phyloP scores from a whole-genome alignment of 164 flowering plant species.

The Chloranthus sessilifolius region DNA sequence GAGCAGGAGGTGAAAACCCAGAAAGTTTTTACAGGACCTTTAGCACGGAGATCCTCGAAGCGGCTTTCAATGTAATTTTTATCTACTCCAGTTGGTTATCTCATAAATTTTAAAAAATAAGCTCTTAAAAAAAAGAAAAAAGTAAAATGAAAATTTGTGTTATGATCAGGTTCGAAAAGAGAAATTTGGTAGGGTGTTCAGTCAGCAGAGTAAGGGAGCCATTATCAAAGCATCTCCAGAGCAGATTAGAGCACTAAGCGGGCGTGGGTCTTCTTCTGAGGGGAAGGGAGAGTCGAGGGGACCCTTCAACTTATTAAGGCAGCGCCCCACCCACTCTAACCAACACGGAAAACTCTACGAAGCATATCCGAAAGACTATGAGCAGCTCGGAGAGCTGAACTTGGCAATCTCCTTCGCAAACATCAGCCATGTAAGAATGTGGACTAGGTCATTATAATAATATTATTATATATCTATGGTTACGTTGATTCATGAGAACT shows the following conservation, averaged over 20 bases:
- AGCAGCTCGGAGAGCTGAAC: slow-evolving; percentile 30
- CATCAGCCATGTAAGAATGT: slow-evolving; percentile 31
- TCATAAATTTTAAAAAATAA: neutral
- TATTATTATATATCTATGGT: neutral
- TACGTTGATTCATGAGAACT: neutral
- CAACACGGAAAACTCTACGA: slow-evolving; percentile 28
- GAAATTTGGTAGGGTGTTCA: slow-evolving; percentile 23
- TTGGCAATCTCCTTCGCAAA: slow-evolving; percentile 25
- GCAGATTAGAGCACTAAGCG: slow-evolving; percentile 29
- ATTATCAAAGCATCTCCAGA: slow-evolving; percentile 34
- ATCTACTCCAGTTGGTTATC: neutral
- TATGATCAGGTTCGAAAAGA: slow-evolving; percentile 37
- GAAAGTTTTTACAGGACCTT: slow-evolving; percentile 49
- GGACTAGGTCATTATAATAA: no score
- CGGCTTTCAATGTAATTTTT: slow-evolving; percentile 58
- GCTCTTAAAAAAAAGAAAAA: no score
- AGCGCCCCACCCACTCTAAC: slow-evolving; percentile 27
- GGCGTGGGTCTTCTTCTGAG: slow-evolving; percentile 18
- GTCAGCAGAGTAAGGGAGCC: slow-evolving; percentile 23
- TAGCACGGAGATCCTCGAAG: slow-evolving; percentile 50
- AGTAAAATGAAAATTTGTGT: no score
- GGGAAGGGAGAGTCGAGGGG: slow-evolving; percentile 10
- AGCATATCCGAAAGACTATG: slow-evolving; percentile 19
- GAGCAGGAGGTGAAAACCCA: slow-evolving; percentile 48
- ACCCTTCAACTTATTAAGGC: slow-evolving; percentile 28